Evolutionary conservation across 805 yeast species (phyloP).

Genomic region (Barnettozyma populi): DNA sequence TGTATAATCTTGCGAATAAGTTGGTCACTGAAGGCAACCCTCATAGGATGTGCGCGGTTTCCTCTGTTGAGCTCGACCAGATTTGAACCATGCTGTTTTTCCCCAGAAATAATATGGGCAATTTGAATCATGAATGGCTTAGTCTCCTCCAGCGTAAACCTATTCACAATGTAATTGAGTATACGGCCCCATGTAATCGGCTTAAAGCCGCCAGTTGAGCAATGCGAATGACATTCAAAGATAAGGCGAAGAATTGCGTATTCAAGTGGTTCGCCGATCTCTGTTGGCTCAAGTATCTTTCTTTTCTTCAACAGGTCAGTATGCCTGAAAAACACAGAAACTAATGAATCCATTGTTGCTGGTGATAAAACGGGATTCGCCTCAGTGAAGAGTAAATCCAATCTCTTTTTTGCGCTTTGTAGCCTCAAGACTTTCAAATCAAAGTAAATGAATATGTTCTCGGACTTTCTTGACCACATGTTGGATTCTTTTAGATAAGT

Average conservation of each 20-base stretch:
- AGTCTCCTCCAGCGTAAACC: slow-evolving; percentile 12
- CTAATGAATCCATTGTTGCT: slow-evolving; percentile 11
- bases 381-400: slow-evolving; percentile 5
- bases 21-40: slow-evolving; percentile 16
- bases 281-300: slow-evolving; percentile 4
- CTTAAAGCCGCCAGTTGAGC: not conserved
- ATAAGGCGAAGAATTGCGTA: slow-evolving; percentile 8
- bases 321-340: slow-evolving; percentile 5
- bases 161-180: slow-evolving; percentile 8
- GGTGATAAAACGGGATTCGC: slow-evolving; percentile 3
- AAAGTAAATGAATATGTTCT: slow-evolving; percentile 14
- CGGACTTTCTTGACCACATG: slow-evolving; percentile 7
- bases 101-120: slow-evolving; percentile 3
- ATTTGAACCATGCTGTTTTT: slow-evolving; percentile 1
- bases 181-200: slow-evolving; percentile 17
- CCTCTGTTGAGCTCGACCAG: slow-evolving; percentile 4
- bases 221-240: slow-evolving; percentile 5
- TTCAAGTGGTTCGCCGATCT: slow-evolving; percentile 1
- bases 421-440: slow-evolving; percentile 11
- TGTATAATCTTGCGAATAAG: slow-evolving; percentile 14
- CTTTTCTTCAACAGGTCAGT: slow-evolving; percentile 3
- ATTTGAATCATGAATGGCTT: slow-evolving; percentile 10
- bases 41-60: slow-evolving; percentile 14
- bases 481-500: slow-evolving; percentile 4
- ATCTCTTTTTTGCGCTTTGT: slow-evolving; percentile 8